Evolutionary conservation across 2,329 filamentous ascomycete species (phyloP), one percentile per base, ranked within the genome.

Genomic region (Sodiomyces alkalinus): DNA sequence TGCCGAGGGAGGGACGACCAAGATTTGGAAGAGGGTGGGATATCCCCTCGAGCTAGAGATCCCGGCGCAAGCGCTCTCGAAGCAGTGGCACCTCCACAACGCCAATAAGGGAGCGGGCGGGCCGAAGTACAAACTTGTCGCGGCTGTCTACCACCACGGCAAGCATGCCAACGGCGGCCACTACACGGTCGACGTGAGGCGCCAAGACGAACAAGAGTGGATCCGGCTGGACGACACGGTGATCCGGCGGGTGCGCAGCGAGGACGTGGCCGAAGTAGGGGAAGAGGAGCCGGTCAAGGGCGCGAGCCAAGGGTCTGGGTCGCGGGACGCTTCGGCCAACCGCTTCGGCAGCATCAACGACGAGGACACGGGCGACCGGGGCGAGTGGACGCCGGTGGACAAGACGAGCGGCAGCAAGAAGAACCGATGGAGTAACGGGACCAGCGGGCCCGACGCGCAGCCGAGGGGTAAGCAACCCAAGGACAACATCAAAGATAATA

Each of bases 11-110:
- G 85, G 85, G 15, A 92, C 85, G 1, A 79, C 93, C 45, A 98
- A 98, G 62, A 92, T 96, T 38, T 94, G 87, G 82, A 98, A 96
- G 61, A 92, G 87, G 58, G 67, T 98, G 33, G 87, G 85, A 13
- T 98, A 98, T 46, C 90, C 90, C 0, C 61, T 98, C 17, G 86
- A 96, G 45, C 64, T 98, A 28, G 87, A 96, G 48, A 83, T 98
- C 37, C 90, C 90, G 1, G 79, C 77, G 32, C 87, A 96, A 47
- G 79, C 83, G 7, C 79, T 98, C 44, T 78, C 85, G 8, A 73
- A 77, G 17, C 70, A 78, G 44, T 79, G 75, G 48, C n/a, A n/a
- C n/a, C n/a, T n/a, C n/a, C 72, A 79, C 29, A 74, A 73, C 39
- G 64, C 65, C 24, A 60, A 80, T 37, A 60, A 77, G 38, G 74